Conservation (phyloP, 176 grass and related monocot species). For the Hyparrhenia diplandra region DNA sequence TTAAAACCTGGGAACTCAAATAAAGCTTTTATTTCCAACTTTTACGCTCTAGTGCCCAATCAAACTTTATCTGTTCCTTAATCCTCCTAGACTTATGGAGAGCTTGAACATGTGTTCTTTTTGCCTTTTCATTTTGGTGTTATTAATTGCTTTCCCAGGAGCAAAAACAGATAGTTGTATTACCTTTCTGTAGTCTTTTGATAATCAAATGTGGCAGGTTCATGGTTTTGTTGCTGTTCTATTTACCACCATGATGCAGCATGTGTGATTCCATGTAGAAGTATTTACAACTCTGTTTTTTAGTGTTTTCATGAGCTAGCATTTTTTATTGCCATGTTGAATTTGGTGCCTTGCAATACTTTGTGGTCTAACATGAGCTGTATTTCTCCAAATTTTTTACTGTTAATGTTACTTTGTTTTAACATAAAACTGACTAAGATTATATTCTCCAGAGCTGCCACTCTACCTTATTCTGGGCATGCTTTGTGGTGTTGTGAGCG, state of each 20-base stretch:
- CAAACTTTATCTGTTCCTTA: neutral
- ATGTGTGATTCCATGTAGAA: slow-evolving; percentile 11
- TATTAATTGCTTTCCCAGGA: slow-evolving; percentile 6
- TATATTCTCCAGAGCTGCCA: slow-evolving; percentile 70
- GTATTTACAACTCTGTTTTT: neutral
- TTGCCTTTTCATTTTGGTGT: neutral
- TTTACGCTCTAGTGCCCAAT: neutral
- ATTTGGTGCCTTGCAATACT: neutral
- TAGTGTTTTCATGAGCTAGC: neutral
- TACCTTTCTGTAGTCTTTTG: neutral
- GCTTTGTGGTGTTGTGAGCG: slow-evolving; percentile 89
- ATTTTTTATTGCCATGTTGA: neutral
- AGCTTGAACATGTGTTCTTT: neutral
- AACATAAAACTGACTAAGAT: slow-evolving; percentile 29
- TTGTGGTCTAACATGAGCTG: neutral
- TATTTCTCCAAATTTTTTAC: neutral
- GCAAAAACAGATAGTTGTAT: neutral
- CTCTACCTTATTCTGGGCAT: slow-evolving; percentile 97
- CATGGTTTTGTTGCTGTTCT: slow-evolving; percentile 3
- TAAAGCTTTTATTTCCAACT: neutral
- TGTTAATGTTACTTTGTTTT: neutral
- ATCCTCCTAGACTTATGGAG: neutral
- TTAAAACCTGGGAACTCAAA: neutral
- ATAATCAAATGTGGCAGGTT: neutral
- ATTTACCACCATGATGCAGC: neutral